phyloP scores from a whole-genome alignment of 78 protist species.

The Bodo saltans region DNA sequence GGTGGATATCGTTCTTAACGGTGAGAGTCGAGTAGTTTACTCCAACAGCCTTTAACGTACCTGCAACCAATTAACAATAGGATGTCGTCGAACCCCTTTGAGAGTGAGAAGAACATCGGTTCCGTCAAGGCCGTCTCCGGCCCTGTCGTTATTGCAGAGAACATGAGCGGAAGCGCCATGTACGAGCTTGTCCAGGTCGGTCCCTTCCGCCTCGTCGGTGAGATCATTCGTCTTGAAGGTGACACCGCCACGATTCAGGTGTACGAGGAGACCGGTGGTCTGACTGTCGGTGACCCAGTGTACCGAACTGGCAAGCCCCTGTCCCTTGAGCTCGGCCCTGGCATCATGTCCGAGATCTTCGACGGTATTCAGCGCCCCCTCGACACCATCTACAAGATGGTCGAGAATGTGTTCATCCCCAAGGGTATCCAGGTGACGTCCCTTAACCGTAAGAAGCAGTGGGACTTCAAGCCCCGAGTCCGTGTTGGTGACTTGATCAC shows the following conservation, averaged over 20 bases:
- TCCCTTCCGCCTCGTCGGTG: constrained; percentile 90
- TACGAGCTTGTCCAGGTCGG: constrained; percentile 99
- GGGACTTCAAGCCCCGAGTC: constrained; percentile 81
- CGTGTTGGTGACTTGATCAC: constrained; percentile 87
- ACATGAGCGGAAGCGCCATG: constrained; percentile 98
- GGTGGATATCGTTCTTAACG: not conserved
- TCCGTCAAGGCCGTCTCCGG: constrained; percentile 86
- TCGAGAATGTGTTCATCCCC: constrained; percentile 91
- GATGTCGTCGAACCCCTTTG: not conserved
- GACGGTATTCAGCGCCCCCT: constrained; percentile 99
- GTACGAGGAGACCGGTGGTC: constrained; percentile 99
- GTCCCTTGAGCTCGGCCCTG: constrained; percentile 99
- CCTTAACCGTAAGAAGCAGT: constrained; percentile 63
- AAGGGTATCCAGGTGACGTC: constrained; percentile 89
- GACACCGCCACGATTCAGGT: constrained; percentile 99
- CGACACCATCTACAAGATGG: constrained; percentile 63
- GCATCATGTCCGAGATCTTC: constrained; percentile 89
- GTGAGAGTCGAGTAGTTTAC: not conserved
- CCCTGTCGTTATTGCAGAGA: constrained; percentile 98
- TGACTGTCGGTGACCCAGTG: constrained; percentile 99
- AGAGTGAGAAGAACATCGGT: constrained; percentile 27
- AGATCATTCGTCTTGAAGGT: constrained; percentile 98
- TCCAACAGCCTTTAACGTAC: not conserved
- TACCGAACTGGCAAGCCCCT: constrained; percentile 95
- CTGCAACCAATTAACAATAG: not conserved